Percentiles rank a stretch among this genome's conserved stretches.
These are phyloP conservation scores for Pichia rugopelliculosa DNA, from an alignment of 805 yeast genomes.

Conservation along the genomic window DNA sequence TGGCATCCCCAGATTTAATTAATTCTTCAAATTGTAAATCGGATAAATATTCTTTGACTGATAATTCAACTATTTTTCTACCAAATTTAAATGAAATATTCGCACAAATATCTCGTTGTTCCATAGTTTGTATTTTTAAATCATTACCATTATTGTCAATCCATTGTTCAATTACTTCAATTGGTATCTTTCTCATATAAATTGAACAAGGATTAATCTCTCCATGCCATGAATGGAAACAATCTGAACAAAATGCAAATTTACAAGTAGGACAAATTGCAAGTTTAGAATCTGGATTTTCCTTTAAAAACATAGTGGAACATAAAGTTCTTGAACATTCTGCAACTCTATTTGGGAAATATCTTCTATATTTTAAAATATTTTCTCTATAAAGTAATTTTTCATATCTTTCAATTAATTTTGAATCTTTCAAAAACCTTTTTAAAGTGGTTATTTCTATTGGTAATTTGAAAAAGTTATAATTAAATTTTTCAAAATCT, in stretches of 20 bases:
- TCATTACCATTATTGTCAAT: constrained; percentile 22
- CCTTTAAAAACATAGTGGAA: constrained; percentile 38
- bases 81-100: constrained; percentile 36
- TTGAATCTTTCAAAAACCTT: constrained; percentile 21
- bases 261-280: constrained; percentile 43
- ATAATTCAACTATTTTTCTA: constrained; percentile 31
- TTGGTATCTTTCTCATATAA: constrained; percentile 30
- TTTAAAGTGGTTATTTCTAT: constrained; percentile 31
- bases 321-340: constrained; percentile 45
- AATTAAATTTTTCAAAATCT: constrained; percentile 28
- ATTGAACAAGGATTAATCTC: constrained; percentile 37
- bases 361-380: constrained; percentile 35
- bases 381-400: constrained; percentile 32
- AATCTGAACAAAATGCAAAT: constrained; percentile 48
- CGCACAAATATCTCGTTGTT: constrained; percentile 28
- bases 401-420: constrained; percentile 31
- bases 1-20: constrained; percentile 34
- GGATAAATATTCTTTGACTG: constrained; percentile 39
- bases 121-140: constrained; percentile 1
- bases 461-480: constrained; percentile 34
- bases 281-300: constrained; percentile 38
- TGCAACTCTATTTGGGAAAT: constrained; percentile 42
- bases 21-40: constrained; percentile 40
- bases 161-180: constrained; percentile 31
- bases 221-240: constrained; percentile 60